A percentile compares a stretch with the other conserved stretches of the same genome.
Evolutionary conservation across 805 yeast genomes (phyloP).

Genomic region (Kuraishia borneana): DNA sequence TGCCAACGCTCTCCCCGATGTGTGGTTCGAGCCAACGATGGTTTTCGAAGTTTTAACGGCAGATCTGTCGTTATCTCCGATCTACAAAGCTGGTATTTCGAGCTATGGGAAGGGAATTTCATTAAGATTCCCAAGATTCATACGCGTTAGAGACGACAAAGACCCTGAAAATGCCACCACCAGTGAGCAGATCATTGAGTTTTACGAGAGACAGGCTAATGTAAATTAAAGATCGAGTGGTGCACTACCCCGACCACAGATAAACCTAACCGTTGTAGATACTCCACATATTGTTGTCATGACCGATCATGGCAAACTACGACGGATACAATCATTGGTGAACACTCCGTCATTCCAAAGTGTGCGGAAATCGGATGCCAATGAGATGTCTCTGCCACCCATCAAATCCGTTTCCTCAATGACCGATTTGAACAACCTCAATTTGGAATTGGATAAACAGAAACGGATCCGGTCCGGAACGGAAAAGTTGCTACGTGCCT

Average conservation of each 20-base stretch:
- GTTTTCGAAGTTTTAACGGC: conserved; percentile 89
- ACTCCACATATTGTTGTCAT: too few species aligned
- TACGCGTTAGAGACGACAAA: conserved; percentile 80
- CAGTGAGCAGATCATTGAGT: conserved; percentile 73
- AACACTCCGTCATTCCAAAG: not conserved
- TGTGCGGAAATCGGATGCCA: not conserved
- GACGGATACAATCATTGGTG: too few species aligned
- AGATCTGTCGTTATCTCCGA: conserved; percentile 78
- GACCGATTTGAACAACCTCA: not conserved
- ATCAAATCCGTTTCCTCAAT: not conserved
- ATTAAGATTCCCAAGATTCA: conserved; percentile 78
- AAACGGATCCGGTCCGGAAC: conserved; percentile 1
- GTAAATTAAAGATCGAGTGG: too few species aligned
- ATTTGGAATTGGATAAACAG: not conserved
- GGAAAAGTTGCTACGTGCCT: conserved; percentile 1
- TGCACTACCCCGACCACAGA: too few species aligned
- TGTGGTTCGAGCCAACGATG: conserved; percentile 84
- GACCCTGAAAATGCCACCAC: conserved; percentile 78
- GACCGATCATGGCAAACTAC: too few species aligned
- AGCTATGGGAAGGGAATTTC: conserved; percentile 77
- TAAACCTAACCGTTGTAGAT: too few species aligned
- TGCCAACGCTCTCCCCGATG: conserved; percentile 71
- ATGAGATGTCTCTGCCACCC: not conserved
- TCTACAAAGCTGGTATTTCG: conserved; percentile 74
- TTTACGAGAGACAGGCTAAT: conserved; percentile 63